Evolutionary conservation across 2,329 filamentous ascomycete genomes (phyloP), one percentile per base, ranked within the genome.

Genomic region (Mycocentrospora acerina): DNA sequence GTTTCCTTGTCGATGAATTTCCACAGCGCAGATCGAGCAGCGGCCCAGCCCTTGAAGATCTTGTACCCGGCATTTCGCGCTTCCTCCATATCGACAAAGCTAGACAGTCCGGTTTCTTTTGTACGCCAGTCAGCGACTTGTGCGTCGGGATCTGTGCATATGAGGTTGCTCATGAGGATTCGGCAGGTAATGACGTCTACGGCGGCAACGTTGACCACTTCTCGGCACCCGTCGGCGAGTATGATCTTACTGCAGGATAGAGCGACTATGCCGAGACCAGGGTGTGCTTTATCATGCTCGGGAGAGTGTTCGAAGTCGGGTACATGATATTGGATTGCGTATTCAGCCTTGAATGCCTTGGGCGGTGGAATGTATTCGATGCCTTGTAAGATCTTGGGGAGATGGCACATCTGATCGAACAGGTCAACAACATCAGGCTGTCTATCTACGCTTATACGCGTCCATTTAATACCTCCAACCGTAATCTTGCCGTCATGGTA

Each of bases 181-280:
- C 56, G 57, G 17, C 60, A 48, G n/a, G 60, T 55, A 16, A 53
- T 25, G 12, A 65, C 40, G 32, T 67, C 64, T 7, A 67, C 34
- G 1, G 57, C 60, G 6, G 62, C 60, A 16, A 67, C 45, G 41
- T 65, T 64, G 29, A 66, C 57, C 2, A 58, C 46, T 17, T 66
- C 62, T 6, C 57, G 40, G 7, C 34, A 24, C 2, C 50, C 50
- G 22, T 55, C 37, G 11, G 27, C 35, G 11, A 66, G 46, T 0
- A 49, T n/a, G 13, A 66, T 40, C 35, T 59, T 66, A 41, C 53
- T 58, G 37, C 60, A 64, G 12, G 51, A 42, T 2, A 67, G 12
- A 7, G 44, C 53, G 29, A 67, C 39, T n/a, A 55, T 49, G 17
- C 31, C 35, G 8, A 58, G 36, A 18, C 46, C 46, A 18, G 49